Percentiles rank a stretch among this genome's conserved stretches.
phyloP scores from a whole-genome alignment of 345 rosid genomes.

The Dovyalis caffra region DNA sequence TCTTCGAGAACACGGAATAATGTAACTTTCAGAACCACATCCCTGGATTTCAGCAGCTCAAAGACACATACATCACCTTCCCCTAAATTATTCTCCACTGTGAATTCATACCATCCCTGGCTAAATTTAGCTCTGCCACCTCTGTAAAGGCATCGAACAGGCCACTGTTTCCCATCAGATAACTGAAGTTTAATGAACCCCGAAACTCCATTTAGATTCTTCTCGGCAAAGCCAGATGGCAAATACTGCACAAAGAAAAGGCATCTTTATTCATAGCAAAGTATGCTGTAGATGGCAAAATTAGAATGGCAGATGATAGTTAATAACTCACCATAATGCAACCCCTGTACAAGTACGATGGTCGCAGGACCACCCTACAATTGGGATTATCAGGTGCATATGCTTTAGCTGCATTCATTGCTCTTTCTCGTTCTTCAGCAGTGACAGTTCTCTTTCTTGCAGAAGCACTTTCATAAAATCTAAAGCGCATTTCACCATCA shows the following conservation, averaged over 20 bases:
- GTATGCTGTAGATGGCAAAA: background rate
- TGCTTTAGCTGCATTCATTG: slow-evolving; percentile 70
- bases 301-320: slow-evolving; percentile 1
- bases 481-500: slow-evolving; percentile 48
- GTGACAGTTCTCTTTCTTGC: slow-evolving; percentile 76
- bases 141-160: slow-evolving; percentile 82
- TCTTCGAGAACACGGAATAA: slow-evolving; percentile 56
- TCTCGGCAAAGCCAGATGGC: slow-evolving; percentile 86
- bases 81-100: slow-evolving; percentile 74
- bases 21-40: slow-evolving; percentile 76
- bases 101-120: slow-evolving; percentile 92
- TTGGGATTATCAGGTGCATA: slow-evolving; percentile 78
- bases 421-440: slow-evolving; percentile 75
- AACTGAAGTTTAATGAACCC: slow-evolving; percentile 81
- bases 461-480: slow-evolving; percentile 77
- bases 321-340: slow-evolving; percentile 70
- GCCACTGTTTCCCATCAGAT: slow-evolving; percentile 78
- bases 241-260: slow-evolving; percentile 52
- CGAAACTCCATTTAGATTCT: slow-evolving; percentile 71
- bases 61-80: slow-evolving; percentile 90
- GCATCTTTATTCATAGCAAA: background rate
- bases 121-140: slow-evolving; percentile 86
- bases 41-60: slow-evolving; percentile 69
- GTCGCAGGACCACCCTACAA: slow-evolving; percentile 82
- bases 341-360: slow-evolving; percentile 76